A percentile compares a stretch with the other conserved stretches of the same genome.
Evolutionary conservation across 495 filamentous ascomycete species (phyloP).

Genomic region (Darksidea phi): DNA sequence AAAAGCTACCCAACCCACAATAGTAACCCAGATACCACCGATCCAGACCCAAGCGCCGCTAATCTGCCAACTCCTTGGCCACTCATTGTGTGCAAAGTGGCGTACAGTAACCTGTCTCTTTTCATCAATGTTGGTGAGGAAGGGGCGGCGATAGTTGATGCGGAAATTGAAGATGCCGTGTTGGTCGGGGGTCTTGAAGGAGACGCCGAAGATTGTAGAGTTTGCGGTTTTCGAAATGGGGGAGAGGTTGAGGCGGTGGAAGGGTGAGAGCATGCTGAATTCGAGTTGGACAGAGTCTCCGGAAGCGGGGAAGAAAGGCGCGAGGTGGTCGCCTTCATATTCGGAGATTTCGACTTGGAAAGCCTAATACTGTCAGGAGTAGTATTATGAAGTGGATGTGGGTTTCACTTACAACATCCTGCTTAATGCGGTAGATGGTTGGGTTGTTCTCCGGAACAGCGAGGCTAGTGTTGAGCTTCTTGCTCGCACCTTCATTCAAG

Average conservation of each 20-base stretch:
- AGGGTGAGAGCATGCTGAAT: slow-evolving; percentile 97
- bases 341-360: slow-evolving; percentile 89
- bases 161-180: slow-evolving; percentile 98
- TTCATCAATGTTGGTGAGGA: slow-evolving; percentile 85
- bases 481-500: slow-evolving; percentile 58
- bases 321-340: slow-evolving; percentile 66
- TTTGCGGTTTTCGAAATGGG: slow-evolving; percentile 58
- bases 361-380: slow-evolving; percentile 54
- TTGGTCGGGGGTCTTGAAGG: slow-evolving; percentile 86
- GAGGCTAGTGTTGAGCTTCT: slow-evolving; percentile 35
- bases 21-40: slow-evolving; percentile 76
- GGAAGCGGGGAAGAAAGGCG: slow-evolving; percentile 67
- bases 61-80: slow-evolving; percentile 85
- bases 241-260: slow-evolving; percentile 80
- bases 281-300: slow-evolving; percentile 83
- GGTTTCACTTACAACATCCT: slow-evolving; percentile 75
- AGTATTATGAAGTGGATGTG: background rate
- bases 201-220: slow-evolving; percentile 68
- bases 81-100: slow-evolving; percentile 97
- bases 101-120: slow-evolving; percentile 92
- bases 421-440: slow-evolving; percentile 92
- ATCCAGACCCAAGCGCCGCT: slow-evolving; percentile 96
- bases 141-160: slow-evolving; percentile 93
- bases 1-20: slow-evolving; percentile 81
- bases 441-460: slow-evolving; percentile 63